A percentile compares a stretch with the other conserved stretches of the same genome.
Evolutionary conservation across 768 basidiomycete species (phyloP).

Genomic region (Lyophyllum decastes): DNA sequence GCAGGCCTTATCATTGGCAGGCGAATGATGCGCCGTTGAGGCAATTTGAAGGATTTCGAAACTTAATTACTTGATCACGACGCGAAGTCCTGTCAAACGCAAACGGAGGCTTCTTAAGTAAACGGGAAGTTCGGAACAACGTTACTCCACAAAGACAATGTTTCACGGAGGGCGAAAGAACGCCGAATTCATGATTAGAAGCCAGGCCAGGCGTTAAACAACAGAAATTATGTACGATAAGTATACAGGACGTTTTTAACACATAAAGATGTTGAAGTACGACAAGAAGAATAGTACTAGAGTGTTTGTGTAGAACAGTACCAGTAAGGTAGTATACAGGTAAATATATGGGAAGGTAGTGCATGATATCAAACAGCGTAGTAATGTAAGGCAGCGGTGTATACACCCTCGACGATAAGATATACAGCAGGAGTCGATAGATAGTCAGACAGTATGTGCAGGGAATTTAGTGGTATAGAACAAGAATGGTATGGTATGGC

Average conservation of each 20-base stretch:
- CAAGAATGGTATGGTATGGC: constrained; percentile 17
- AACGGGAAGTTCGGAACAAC: constrained; percentile 11
- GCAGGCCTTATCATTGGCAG: constrained; percentile 5
- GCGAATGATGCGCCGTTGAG: constrained; percentile 5
- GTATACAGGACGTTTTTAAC: constrained; percentile 8
- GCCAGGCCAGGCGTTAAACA: background rate
- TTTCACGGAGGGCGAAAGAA: constrained; percentile 13
- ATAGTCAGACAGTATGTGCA: constrained; percentile 17
- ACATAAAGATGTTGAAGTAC: background rate
- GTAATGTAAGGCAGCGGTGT: constrained; percentile 3
- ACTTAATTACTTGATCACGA: background rate
- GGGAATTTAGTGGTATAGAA: constrained; percentile 13
- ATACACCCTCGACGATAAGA: constrained; percentile 6
- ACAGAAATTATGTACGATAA: constrained; percentile 5
- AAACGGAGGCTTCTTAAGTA: constrained; percentile 10
- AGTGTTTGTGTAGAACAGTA: constrained; percentile 7
- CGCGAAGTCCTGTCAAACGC: constrained; percentile 13
- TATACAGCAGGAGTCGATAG: constrained; percentile 10
- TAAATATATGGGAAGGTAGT: constrained; percentile 8
- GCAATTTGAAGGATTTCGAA: constrained; percentile 13
- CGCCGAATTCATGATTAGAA: background rate
- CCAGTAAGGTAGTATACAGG: constrained; percentile 4
- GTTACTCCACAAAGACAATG: constrained; percentile 6
- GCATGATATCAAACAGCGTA: constrained; percentile 4
- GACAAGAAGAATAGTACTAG: constrained; percentile 1